A percentile compares a stretch with the other conserved stretches of the same genome.
Conservation (phyloP, 2,329 filamentous ascomycete species). For the Hypoxylon sp. region DNA sequence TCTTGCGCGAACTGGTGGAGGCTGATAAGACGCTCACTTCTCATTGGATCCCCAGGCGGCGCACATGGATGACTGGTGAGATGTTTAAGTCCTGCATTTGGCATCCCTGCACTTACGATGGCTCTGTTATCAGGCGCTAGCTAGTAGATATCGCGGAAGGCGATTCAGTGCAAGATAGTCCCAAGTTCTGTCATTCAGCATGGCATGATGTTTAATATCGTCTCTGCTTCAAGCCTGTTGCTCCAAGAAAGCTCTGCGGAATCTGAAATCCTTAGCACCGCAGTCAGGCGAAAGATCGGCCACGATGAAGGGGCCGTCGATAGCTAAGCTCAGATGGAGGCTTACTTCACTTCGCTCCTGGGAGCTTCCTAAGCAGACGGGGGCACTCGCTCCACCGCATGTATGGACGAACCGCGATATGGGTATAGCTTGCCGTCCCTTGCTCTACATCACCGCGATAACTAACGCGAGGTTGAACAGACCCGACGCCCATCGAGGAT, state of each 20-base stretch:
- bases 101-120: constrained; percentile 27
- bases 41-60: constrained; percentile 36
- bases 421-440: constrained; percentile 44
- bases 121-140: constrained; percentile 31
- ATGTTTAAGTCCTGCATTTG: constrained; percentile 22
- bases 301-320: constrained; percentile 44
- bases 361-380: constrained; percentile 62
- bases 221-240: background rate
- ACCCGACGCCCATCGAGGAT: constrained; percentile 54
- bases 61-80: constrained; percentile 11
- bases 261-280: background rate
- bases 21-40: constrained; percentile 37
- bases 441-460: constrained; percentile 20
- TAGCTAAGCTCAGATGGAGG: constrained; percentile 52
- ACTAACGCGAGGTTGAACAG: constrained; percentile 43
- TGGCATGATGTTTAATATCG: background rate
- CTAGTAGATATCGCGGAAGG: constrained; percentile 19
- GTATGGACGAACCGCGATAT: constrained; percentile 57
- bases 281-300: background rate
- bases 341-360: constrained; percentile 58
- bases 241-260: background rate
- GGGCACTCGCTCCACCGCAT: constrained; percentile 59
- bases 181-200: background rate
- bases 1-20: background rate
- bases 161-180: background rate